Evolutionary conservation across 1,284 basidiomycete genomes (phyloP).

Genomic region (Tilletia walkeri): DNA sequence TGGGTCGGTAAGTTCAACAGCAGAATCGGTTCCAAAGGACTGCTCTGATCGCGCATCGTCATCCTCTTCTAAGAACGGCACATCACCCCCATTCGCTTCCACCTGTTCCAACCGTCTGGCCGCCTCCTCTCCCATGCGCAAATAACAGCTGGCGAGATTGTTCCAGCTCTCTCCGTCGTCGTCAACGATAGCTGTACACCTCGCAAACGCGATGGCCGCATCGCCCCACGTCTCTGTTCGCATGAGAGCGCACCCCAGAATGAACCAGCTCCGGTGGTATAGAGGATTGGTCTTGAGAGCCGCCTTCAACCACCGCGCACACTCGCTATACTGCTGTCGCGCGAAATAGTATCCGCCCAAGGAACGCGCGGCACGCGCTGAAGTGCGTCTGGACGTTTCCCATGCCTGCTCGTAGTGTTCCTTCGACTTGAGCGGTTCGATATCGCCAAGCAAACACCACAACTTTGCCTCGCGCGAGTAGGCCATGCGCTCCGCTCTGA

Average conservation of each 20-base stretch:
- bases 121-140: constrained; percentile 57
- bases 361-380: constrained; percentile 84
- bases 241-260: constrained; percentile 85
- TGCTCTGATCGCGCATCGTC: constrained; percentile 27
- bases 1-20: constrained; percentile 18
- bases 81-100: constrained; percentile 24
- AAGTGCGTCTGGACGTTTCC: constrained; percentile 73
- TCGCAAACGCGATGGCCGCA: constrained; percentile 76
- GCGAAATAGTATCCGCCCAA: constrained; percentile 81
- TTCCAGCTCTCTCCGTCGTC: constrained; percentile 98
- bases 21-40: constrained; percentile 6
- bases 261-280: constrained; percentile 85
- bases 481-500: constrained; percentile 64
- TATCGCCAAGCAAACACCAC: constrained; percentile 92
- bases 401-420: constrained; percentile 81
- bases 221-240: constrained; percentile 71
- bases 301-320: constrained; percentile 65
- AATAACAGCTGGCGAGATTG: constrained; percentile 91
- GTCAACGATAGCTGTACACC: constrained; percentile 86
- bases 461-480: constrained; percentile 79
- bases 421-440: constrained; percentile 67
- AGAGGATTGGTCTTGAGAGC: constrained; percentile 88
- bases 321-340: constrained; percentile 65
- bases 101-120: constrained; percentile 28
- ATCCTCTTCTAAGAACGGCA: constrained; percentile 34